Conservation (phyloP, 2,329 filamentous ascomycete genomes). For the Juglanconis oblonga region DNA sequence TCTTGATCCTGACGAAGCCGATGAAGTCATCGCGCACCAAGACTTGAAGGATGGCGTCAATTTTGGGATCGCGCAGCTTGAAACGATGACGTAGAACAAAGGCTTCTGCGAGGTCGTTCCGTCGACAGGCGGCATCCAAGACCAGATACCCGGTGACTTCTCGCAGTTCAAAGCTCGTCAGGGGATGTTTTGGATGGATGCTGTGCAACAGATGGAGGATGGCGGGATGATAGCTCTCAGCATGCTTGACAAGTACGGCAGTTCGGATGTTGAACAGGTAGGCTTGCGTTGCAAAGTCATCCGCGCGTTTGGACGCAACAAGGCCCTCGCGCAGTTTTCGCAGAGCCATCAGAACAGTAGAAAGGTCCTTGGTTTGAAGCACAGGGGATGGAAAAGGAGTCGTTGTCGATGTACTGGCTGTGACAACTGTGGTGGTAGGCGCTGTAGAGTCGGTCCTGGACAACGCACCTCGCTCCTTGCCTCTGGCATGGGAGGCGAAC, state of each 20-base stretch:
- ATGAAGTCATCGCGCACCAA: conserved; percentile 82
- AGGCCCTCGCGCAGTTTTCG: conserved; percentile 91
- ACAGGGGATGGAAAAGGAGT: conserved; percentile 14
- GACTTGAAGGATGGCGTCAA: conserved; percentile 67
- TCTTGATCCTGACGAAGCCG: conserved; percentile 68
- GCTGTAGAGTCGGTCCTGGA: conserved; percentile 16
- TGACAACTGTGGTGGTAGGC: conserved; percentile 1
- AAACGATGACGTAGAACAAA: conserved; percentile 63
- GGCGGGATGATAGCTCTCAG: conserved; percentile 86
- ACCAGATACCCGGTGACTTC: conserved; percentile 81
- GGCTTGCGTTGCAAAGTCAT: conserved; percentile 80
- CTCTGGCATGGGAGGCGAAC: conserved; percentile 63
- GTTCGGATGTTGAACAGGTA: conserved; percentile 91
- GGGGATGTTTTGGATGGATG: conserved; percentile 66
- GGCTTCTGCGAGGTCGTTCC: conserved; percentile 71
- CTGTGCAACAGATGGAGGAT: conserved; percentile 72
- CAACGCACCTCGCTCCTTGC: conserved; percentile 12
- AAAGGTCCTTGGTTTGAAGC: conserved; percentile 54
- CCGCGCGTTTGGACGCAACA: conserved; percentile 70
- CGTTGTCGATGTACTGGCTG: conserved; percentile 4
- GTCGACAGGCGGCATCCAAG: conserved; percentile 84
- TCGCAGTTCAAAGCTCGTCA: conserved; percentile 69
- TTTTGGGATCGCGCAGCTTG: conserved; percentile 60
- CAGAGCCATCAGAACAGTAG: conserved; percentile 75
- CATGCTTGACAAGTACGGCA: conserved; percentile 75